Evolutionary conservation across 768 basidiomycete genomes (phyloP).

Genomic region (Stropharia rugosoannulata): DNA sequence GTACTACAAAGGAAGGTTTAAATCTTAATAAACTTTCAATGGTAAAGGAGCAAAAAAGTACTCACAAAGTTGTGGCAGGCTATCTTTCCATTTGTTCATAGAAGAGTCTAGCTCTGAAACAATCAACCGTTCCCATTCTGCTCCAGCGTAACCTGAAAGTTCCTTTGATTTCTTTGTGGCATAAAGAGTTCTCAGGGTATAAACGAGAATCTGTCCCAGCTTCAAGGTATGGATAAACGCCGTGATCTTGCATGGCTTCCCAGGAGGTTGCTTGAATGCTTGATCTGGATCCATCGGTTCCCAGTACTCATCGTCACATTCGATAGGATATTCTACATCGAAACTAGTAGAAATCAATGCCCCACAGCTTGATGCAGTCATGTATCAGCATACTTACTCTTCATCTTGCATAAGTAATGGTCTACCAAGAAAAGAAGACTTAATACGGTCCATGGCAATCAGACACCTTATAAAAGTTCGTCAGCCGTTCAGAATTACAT

Average conservation of each 20-base stretch:
- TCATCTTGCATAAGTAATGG: constrained; percentile 69
- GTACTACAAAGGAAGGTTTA: constrained; percentile 22
- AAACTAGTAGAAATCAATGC: constrained; percentile 37
- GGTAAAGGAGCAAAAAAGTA: not conserved
- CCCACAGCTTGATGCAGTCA: not conserved
- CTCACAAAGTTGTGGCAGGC: constrained; percentile 55
- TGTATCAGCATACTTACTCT: constrained; percentile 39
- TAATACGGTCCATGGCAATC: constrained; percentile 28
- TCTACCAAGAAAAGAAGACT: constrained; percentile 57
- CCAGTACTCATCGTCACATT: constrained; percentile 51
- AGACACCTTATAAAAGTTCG: constrained; percentile 22
- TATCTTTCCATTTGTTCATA: constrained; percentile 59
- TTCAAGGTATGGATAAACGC: constrained; percentile 54
- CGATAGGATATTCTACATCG: constrained; percentile 64
- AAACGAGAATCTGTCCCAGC: constrained; percentile 60
- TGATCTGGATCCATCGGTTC: constrained; percentile 42
- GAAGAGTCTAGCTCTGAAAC: constrained; percentile 63
- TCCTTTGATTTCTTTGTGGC: constrained; percentile 39
- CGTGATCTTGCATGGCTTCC: constrained; percentile 51
- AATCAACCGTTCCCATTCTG: constrained; percentile 54
- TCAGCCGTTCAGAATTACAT: not conserved
- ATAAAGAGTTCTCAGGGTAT: constrained; percentile 57
- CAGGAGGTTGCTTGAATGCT: constrained; percentile 61
- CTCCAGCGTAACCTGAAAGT: constrained; percentile 37
- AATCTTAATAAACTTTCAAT: not conserved